Conservation (phyloP, 2,329 filamentous ascomycete genomes). For the Xylaria sp. region DNA sequence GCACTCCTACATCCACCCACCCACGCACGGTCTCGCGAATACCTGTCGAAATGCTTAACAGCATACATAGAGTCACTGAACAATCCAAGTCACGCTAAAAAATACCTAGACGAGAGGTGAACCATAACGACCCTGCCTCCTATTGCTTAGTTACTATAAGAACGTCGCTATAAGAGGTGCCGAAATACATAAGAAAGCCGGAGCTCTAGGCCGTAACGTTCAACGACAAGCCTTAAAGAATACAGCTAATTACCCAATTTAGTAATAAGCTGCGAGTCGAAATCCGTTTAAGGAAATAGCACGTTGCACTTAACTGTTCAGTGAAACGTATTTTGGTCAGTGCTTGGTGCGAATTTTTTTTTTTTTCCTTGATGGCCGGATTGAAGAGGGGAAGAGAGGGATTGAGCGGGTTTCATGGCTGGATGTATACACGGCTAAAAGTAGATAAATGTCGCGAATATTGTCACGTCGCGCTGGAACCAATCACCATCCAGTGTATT, state of each 20-base stretch:
- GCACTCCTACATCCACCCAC: background rate
- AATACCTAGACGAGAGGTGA: background rate
- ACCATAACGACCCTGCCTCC: background rate
- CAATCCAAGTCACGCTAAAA: background rate
- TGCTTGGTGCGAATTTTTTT: background rate
- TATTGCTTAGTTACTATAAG: background rate
- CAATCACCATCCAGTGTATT: conserved; percentile 12
- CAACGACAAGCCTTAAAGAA: background rate
- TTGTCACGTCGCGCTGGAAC: conserved; percentile 4
- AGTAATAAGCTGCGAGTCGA: background rate
- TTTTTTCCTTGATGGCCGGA: background rate
- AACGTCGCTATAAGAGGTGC: background rate
- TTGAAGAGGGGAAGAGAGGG: conserved; percentile 18
- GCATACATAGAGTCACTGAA: conserved; percentile 12
- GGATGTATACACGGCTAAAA: conserved; percentile 34
- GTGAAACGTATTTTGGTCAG: background rate
- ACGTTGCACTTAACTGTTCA: background rate
- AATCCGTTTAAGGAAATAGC: background rate
- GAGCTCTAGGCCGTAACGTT: background rate
- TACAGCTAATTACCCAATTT: background rate
- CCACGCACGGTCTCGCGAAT: background rate
- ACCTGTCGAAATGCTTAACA: background rate
- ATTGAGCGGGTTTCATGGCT: conserved; percentile 34
- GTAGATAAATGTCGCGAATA: conserved; percentile 11
- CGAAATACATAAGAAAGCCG: background rate